phyloP scores from a whole-genome alignment of 331 rosid species.

The Telfairia occidentalis region DNA sequence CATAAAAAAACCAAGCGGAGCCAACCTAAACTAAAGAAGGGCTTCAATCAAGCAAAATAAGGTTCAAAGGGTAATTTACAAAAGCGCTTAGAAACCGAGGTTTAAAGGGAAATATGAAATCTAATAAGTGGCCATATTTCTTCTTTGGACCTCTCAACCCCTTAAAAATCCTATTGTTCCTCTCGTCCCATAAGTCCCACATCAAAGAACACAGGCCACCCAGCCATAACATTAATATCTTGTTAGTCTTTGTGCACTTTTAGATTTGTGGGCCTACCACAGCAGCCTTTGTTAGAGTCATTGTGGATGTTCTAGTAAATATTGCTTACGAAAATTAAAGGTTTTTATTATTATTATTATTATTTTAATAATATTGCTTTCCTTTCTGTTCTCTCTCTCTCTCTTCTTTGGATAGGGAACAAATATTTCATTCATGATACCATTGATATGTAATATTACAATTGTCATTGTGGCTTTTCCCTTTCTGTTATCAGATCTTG shows the following conservation, averaged over 20 bases:
- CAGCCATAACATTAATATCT: no score
- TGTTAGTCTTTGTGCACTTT: not conserved
- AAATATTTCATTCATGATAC: not conserved
- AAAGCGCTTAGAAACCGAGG: no score
- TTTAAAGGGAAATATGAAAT: no score
- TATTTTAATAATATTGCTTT: not conserved
- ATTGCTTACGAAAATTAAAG: not conserved
- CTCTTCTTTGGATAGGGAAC: not conserved
- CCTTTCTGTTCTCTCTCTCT: not conserved
- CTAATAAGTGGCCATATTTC: no score
- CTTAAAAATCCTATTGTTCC: no score
- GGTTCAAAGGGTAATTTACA: no score
- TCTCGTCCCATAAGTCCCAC: no score
- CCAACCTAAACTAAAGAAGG: no score
- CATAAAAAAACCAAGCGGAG: no score
- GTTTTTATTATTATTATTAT: not conserved
- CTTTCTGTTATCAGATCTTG: slow-evolving; percentile 52
- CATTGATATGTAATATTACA: not conserved
- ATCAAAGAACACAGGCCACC: no score
- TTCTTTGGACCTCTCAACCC: no score
- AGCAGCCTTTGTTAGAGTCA: not conserved
- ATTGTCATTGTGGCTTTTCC: not conserved
- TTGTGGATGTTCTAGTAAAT: not conserved
- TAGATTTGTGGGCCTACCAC: not conserved
- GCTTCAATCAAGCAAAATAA: no score